phyloP scores from a whole-genome alignment of 2,329 filamentous ascomycete species.

The Fusarium kyushuense region DNA sequence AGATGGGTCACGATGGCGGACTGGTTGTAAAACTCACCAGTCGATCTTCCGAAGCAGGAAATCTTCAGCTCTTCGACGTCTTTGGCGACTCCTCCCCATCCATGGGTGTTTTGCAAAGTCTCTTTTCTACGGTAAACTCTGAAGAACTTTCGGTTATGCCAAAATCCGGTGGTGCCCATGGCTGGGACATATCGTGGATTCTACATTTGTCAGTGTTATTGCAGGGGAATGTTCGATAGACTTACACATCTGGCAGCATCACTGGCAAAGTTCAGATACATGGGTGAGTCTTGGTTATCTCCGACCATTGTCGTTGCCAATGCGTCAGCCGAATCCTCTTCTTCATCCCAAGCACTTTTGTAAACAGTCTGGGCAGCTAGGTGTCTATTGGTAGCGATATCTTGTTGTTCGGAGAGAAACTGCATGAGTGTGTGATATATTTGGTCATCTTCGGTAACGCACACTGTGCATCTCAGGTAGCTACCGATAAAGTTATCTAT shows the following conservation, averaged over 20 bases:
- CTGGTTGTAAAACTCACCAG: slow-evolving; percentile 37
- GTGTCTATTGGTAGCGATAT: slow-evolving; percentile 63
- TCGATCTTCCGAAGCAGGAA: slow-evolving; percentile 65
- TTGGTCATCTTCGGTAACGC: slow-evolving; percentile 66
- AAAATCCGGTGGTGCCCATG: slow-evolving; percentile 65
- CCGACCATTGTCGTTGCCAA: slow-evolving; percentile 54
- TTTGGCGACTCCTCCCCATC: slow-evolving; percentile 56
- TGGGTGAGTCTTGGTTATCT: slow-evolving; percentile 52
- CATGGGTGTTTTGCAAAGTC: slow-evolving; percentile 51
- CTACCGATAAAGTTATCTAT: slow-evolving; percentile 54
- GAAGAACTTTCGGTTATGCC: slow-evolving; percentile 66
- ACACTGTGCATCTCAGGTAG: slow-evolving; percentile 65
- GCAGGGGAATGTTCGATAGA: not conserved
- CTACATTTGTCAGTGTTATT: slow-evolving; percentile 39
- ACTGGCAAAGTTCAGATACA: slow-evolving; percentile 70
- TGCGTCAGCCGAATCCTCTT: slow-evolving; percentile 58
- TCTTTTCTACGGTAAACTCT: slow-evolving; percentile 61
- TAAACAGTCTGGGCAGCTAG: slow-evolving; percentile 68
- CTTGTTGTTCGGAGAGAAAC: slow-evolving; percentile 67
- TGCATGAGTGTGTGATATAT: slow-evolving; percentile 70
- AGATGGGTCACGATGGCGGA: not conserved
- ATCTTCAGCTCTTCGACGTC: slow-evolving; percentile 66
- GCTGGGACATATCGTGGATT: slow-evolving; percentile 67
- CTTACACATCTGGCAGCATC: slow-evolving; percentile 65
- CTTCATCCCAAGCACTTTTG: slow-evolving; percentile 68